Base-by-base conservation (phyloP, 345 rosid genomes). In the Heritiera fomes region DNA sequence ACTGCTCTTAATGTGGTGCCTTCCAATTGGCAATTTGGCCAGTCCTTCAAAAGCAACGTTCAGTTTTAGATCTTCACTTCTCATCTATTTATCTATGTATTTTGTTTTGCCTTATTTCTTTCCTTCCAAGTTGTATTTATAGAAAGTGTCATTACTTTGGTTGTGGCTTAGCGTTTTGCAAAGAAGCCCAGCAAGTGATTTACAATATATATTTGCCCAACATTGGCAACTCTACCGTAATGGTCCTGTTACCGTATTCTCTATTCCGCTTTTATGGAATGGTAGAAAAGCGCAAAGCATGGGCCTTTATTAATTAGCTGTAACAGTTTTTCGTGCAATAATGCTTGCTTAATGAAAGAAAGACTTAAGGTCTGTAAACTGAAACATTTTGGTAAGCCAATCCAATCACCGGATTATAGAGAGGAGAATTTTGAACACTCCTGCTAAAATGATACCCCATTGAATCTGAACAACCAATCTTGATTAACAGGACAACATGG, bases 21-120 rank as follows among this genome's bases (percentile, higher is more conserved):
- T 73, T 84, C 90, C 0, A 87, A 82, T 73, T 91, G 98, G 90
- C 79, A 53, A 80, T 93, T 91, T 52, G 93, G 93, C 12, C 93
- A 88, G 74, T 89, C 94, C 73, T 93, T 89, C 80, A 83, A 86
- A 73, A 84, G 79, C 88, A 89, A 83, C 52, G 81, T 88, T 20
- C 92, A 91, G 73, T 86, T 91, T 82, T 88, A 79, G 84, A 58
- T 67, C 68, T 18, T 32, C 17, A 13, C 41, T 7, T 34, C 30
- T 4, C 32, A 14, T 12, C 2, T 77, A n/a, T 49, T 20, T 66
- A 7, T 6, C 34, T 12, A 53, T 17, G 7, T 67, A 46, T 18
- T 58, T 53, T 71, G 59, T 38, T 49, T 43, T 20, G 1, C 1
- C 34, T 17, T 17, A n/a, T 30, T 18, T 40, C 0, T 18, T 14